Evolutionary conservation across 2,329 filamentous ascomycete genomes (phyloP), one percentile per base, ranked within the genome.

Genomic region (Trichophyton equinum): DNA sequence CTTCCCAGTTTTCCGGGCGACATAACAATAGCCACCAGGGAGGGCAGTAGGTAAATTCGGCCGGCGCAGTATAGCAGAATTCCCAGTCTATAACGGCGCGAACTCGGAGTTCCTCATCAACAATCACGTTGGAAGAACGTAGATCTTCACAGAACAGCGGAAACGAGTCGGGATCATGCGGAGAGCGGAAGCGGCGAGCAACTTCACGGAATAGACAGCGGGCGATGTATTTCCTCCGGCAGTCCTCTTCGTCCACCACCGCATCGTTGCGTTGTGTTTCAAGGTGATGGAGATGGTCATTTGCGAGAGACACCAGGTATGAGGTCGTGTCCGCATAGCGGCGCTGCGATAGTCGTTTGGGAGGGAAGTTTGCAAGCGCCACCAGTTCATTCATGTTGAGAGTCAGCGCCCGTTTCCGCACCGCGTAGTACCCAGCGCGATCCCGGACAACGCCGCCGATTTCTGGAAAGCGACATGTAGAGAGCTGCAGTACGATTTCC

Each of bases 181-280:
- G 59, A 4, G 20, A 60, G 33, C 64, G 62, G 59, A 67, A 61
- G 8, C 18, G 25, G 18, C 30, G 53, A 38, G 70, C 71, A 3
- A 75, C 61, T 47, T 65, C 71, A 3, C 73, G 74, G 61, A 78
- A 78, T 0, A 78, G 63, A 33, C 75, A 72, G 2, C 75, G 75
- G 1, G 75, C 72, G 2, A 77, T 71, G 55, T 77, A 78, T 63
- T 79, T 78, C 27, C 73, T 74, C 3, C 73, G 68, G 57, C 71
- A 74, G 61, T 79, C 76, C 13, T 75, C 72, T 38, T 71, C 74
- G 1, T 70, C 67, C 0, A 61, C 58, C 2, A 77, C 65, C 0
- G 71, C 64, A 46, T 77, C 71, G 62, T 78, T 77, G 59, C 70
- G 73, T 63, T 79, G 75, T 60, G 75, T 75, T 11, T 69, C 18